phyloP scores from a whole-genome alignment of 208 protist species.

The Leishmania lainsoni region DNA sequence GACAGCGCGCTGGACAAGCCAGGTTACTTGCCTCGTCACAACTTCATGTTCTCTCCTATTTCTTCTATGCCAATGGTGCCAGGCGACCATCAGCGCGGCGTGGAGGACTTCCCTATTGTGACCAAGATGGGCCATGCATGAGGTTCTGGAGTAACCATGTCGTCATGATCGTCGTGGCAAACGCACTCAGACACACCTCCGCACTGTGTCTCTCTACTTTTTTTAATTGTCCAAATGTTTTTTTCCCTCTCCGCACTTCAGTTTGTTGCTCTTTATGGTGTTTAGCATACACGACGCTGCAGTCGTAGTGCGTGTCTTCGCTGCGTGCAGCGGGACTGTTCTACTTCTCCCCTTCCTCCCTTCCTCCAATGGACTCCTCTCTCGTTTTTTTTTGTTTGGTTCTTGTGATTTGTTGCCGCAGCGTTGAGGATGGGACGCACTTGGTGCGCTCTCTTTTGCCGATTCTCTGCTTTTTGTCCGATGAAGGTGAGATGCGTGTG shows the following conservation, averaged over 20 bases:
- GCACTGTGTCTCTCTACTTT: neutral
- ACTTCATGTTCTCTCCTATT: slow-evolving; percentile 20
- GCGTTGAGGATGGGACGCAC: neutral
- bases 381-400: neutral
- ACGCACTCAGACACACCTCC: neutral
- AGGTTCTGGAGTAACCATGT: neutral
- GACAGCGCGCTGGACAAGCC: slow-evolving; percentile 20
- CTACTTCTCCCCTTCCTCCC: neutral
- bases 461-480: neutral
- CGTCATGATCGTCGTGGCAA: neutral
- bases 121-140: neutral
- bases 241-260: neutral
- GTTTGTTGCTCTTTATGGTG: neutral
- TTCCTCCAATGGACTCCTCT: neutral
- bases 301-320: neutral
- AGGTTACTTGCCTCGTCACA: neutral
- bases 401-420: neutral
- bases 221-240: neutral
- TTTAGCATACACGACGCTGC: neutral
- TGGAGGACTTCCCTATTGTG: slow-evolving; percentile 21
- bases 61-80: slow-evolving; percentile 6
- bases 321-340: neutral
- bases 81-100: slow-evolving; percentile 1
- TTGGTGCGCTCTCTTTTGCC: neutral
- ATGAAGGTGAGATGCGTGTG: neutral